Evolutionary conservation across 192 early-diverging fungal species (phyloP).

Genomic region (Linnemannia zychae): DNA sequence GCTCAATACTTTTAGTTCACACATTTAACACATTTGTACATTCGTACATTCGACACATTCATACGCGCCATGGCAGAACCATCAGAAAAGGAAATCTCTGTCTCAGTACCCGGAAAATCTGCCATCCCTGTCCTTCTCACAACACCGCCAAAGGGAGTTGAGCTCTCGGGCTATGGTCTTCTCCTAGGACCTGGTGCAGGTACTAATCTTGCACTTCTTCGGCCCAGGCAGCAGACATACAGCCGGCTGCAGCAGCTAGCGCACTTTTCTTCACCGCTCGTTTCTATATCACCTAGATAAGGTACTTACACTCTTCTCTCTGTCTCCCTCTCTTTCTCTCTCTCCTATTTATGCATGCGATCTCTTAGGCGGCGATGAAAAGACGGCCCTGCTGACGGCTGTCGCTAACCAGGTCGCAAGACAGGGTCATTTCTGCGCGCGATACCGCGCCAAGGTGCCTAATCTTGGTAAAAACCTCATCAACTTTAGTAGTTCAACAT

Average conservation of each 20-base stretch:
- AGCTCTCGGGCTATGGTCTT: slow-evolving; percentile 40
- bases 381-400: slow-evolving; percentile 25
- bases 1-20: neutral
- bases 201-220: neutral
- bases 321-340: no score
- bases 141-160: slow-evolving; percentile 21
- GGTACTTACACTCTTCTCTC: no score
- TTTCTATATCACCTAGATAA: neutral
- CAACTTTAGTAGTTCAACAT: neutral
- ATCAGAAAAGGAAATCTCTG: slow-evolving; percentile 37
- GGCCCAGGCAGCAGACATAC: neutral
- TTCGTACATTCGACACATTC: neutral
- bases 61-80: slow-evolving; percentile 28
- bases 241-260: neutral
- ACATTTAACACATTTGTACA: slow-evolving; percentile 4
- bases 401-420: slow-evolving; percentile 33
- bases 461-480: slow-evolving; percentile 24
- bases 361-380: slow-evolving; percentile 40
- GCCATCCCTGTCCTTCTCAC: slow-evolving; percentile 46
- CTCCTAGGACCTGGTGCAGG: slow-evolving; percentile 51
- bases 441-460: slow-evolving; percentile 44
- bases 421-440: slow-evolving; percentile 46
- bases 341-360: neutral
- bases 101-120: slow-evolving; percentile 35
- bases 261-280: neutral